Evolutionary conservation across 345 rosid species (phyloP).

Genomic region (Microcos paniculata): DNA sequence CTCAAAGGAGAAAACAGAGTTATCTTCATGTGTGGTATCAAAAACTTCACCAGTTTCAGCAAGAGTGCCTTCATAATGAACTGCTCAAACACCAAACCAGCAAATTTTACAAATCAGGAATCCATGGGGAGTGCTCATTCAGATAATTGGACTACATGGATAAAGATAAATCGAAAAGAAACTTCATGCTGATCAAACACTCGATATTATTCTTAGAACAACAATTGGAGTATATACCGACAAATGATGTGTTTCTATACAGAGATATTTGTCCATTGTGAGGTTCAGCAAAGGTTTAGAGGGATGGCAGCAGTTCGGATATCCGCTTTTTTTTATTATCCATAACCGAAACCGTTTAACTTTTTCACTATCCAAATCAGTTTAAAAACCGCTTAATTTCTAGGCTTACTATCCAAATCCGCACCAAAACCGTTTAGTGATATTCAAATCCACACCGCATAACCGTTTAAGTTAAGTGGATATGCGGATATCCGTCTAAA

Average conservation of each 20-base stretch:
- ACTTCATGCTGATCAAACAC: neutral
- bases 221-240: neutral
- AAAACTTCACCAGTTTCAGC: conserved; percentile 86
- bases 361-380: too few relatives aligned
- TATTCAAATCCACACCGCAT: too few relatives aligned
- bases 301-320: too few relatives aligned
- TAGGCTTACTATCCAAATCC: too few relatives aligned
- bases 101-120: neutral
- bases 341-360: too few relatives aligned
- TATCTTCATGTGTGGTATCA: conserved; percentile 87
- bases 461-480: too few relatives aligned
- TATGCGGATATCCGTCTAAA: too few relatives aligned
- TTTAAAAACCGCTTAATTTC: too few relatives aligned
- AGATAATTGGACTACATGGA: neutral
- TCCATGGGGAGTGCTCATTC: neutral
- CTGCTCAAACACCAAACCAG: conserved; percentile 38
- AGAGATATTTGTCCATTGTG: neutral
- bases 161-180: neutral
- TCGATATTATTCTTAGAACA: neutral
- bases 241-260: neutral
- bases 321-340: too few relatives aligned
- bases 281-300: neutral
- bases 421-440: too few relatives aligned
- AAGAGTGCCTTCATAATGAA: conserved; percentile 83
- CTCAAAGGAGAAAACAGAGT: conserved; percentile 85